Evolutionary conservation across 2,329 filamentous ascomycete species (phyloP), one percentile per base, ranked within the genome.

Genomic region (Didymosphaeria variabile): DNA sequence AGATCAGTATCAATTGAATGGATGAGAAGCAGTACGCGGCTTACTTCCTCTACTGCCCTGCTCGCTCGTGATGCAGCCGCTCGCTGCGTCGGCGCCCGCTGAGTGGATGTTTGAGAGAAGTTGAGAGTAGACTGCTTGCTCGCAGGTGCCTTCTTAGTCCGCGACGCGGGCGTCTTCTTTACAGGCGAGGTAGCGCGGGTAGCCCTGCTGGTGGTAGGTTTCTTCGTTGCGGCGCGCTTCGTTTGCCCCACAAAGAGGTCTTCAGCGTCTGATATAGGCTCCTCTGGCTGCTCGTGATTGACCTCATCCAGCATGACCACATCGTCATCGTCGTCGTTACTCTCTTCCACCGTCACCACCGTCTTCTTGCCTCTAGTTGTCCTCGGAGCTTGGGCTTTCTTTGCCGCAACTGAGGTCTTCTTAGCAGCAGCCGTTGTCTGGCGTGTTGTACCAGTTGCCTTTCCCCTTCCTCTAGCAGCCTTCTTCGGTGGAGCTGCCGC

Each of bases 391-490:
- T 75, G 67, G n/a, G 73, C 63, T 45, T 78, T 75, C 67, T 78
- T 81, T n/a, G 55, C 19, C 4, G 75, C 59, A 62, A 77, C 73
- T 23, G 76, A 63, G 15, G 74, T 61, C 40, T 77, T 74, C 66
- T 77, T 81, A 1, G 60, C 31, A 32, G 66, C 51, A 67, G 69
- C 63, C 53, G 69, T 59, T 8, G 67, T 61, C 65, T 67, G 68
- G 23, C 69, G 71, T 51, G 76, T 79, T 44, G 77, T 76, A 51
- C 61, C 68, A 29, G 82, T 74, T 55, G 81, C 75, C 31, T 82
- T 79, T 57, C 72, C 77, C 57, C 85, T 79, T 26, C 84, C 84
- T 59, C 82, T 79, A 21, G 79, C 74, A 23, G 77, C 77, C 59
- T 78, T 75, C 54, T 78, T 79, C 21, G 79, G 64, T 3, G 78